Evolutionary conservation across 345 rosid genomes (phyloP), one percentile per base, ranked within the genome.

Genomic region (Hevea brasiliensis): DNA sequence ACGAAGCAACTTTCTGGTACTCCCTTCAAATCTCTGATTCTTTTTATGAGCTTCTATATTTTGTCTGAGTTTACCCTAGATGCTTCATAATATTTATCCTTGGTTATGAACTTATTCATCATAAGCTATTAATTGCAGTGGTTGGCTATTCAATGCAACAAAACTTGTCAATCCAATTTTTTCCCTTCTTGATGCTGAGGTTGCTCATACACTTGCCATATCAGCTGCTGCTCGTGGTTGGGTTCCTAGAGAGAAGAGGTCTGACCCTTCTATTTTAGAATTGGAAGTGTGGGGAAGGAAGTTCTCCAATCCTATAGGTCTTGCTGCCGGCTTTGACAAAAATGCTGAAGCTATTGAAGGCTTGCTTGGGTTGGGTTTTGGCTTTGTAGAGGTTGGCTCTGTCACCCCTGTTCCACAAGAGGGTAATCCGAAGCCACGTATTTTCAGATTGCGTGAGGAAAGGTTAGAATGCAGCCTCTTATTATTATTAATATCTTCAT

Each of bases 1-100:
- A 95, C 84, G 99, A 92, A 85, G 99, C 97, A 61, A 92, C 99
- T 70, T 89, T 95, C 90, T 92, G 99, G 99, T 95, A 91, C 76
- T 65, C 70, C 21, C 32, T 53, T 71, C 69, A 45, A 67, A 60
- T 71, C 42, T 73, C 24, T 67, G 50, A 61, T 57, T 68, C 21
- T 13, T 59, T 29, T 23, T 62, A 18, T 20, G 8, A 26, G 11
- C 11, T 57, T 57, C 12, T 6, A 20, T 15, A 40, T 42, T 14
- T 6, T 45, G 8, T 48, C 44, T 66, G 42, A 58, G 17, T 40
- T 68, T 18, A 37, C 21, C 35, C 1, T 57, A 8, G 61, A 8
- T 37, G 21, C n/a, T 37, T 62, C 32, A 6, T 26, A 0, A 2
- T 59, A 1, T 18, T 56, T 12, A 7, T 55, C 15, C 17, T 42